Conservation (phyloP, 139 green algal genomes). For the Volvox africanus region DNA sequence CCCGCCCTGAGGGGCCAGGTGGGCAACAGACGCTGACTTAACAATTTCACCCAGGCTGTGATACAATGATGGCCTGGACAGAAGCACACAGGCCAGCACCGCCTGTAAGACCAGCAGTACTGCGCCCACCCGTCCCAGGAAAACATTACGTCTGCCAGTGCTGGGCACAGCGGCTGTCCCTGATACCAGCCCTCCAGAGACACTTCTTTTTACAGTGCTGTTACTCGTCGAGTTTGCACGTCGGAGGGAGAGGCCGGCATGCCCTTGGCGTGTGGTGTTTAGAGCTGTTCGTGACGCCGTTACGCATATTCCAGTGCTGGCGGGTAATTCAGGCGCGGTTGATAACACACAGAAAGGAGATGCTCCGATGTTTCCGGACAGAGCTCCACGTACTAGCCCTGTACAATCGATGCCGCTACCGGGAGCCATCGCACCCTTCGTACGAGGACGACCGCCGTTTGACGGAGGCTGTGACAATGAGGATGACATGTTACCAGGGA, state of each 20-base stretch:
- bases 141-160: neutral
- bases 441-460: neutral
- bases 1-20: neutral
- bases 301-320: neutral
- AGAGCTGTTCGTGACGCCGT: neutral
- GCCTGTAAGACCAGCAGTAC: neutral
- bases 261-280: neutral
- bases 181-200: neutral
- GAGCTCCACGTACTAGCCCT: neutral
- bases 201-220: neutral
- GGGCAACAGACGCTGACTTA: neutral
- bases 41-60: neutral
- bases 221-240: neutral
- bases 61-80: neutral
- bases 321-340: neutral
- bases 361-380: neutral
- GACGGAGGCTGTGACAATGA: neutral
- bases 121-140: neutral
- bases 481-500: neutral
- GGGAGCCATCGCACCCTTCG: neutral
- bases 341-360: slow-evolving; percentile 27
- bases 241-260: neutral
- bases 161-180: neutral
- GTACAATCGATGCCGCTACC: neutral
- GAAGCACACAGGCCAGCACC: neutral